Conservation (phyloP, 2,329 filamentous ascomycete genomes). For the Alternaria angustiovoidea region DNA sequence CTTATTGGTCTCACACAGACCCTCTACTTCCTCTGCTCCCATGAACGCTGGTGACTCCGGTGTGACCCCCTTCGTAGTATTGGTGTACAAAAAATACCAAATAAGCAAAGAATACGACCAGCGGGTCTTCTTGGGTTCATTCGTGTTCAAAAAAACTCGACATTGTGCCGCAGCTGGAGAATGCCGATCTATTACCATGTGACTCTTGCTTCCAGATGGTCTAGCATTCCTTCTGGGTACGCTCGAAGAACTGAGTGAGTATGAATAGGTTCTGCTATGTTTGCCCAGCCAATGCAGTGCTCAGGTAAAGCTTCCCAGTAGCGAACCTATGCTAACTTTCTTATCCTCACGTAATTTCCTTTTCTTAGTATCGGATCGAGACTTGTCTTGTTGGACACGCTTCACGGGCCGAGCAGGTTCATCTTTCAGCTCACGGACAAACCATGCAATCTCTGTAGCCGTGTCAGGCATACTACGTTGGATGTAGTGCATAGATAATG, state of each 20-base stretch:
- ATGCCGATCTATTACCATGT: background rate
- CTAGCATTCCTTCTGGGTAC: constrained; percentile 10
- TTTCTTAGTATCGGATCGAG: constrained; percentile 24
- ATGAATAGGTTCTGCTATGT: background rate
- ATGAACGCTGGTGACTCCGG: background rate
- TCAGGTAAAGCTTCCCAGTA: constrained; percentile 32
- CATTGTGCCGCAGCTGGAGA: background rate
- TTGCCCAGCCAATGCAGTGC: background rate
- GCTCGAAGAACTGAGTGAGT: background rate
- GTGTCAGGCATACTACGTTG: background rate
- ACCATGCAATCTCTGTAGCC: constrained; percentile 12
- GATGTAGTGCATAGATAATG: constrained; percentile 12
- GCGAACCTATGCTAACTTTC: constrained; percentile 29
- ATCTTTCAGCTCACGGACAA: constrained; percentile 8
- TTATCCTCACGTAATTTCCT: constrained; percentile 31
- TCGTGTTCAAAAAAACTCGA: background rate
- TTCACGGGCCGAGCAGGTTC: background rate
- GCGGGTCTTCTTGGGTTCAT: background rate
- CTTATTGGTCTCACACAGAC: background rate
- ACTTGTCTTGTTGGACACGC: background rate
- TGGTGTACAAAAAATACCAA: background rate
- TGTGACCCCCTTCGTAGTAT: background rate
- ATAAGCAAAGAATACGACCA: background rate
- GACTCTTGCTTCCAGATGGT: constrained; percentile 29
- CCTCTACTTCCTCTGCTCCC: background rate